Percentiles rank a stretch among this genome's conserved stretches.
Conservation (phyloP, 495 filamentous ascomycete genomes). For the Penicillium arizonense region DNA sequence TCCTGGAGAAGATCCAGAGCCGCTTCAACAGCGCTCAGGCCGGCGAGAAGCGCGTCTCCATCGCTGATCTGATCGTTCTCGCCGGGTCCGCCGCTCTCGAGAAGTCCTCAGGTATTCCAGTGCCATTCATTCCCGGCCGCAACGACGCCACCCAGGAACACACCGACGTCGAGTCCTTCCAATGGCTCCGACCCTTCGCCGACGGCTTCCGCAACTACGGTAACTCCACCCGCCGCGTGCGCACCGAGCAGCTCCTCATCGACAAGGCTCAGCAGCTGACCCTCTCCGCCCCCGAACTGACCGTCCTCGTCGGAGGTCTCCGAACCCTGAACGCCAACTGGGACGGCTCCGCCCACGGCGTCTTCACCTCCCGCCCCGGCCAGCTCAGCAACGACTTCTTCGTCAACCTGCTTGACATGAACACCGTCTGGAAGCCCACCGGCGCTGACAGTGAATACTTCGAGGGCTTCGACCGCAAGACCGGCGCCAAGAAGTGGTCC, state of each 20-base stretch:
- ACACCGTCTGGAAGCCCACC: slow-evolving; percentile 59
- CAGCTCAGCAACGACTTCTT: slow-evolving; percentile 75
- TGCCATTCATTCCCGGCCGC: slow-evolving; percentile 47
- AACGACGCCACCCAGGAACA: slow-evolving; percentile 59
- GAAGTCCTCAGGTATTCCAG: slow-evolving; percentile 37
- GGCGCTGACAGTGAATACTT: slow-evolving; percentile 49
- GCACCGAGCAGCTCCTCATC: slow-evolving; percentile 63
- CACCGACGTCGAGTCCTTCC: slow-evolving; percentile 62
- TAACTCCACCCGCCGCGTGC: slow-evolving; percentile 52
- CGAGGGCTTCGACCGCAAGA: slow-evolving; percentile 64
- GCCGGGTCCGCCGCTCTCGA: slow-evolving; percentile 49
- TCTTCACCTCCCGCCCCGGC: slow-evolving; percentile 62
- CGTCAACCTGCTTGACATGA: slow-evolving; percentile 66
- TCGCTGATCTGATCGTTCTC: slow-evolving; percentile 71
- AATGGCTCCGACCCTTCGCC: slow-evolving; percentile 56
- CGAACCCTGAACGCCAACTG: slow-evolving; percentile 65
- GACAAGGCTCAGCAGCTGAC: slow-evolving; percentile 66
- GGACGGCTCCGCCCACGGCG: slow-evolving; percentile 59
- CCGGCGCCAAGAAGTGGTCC: slow-evolving; percentile 65
- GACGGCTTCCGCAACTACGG: slow-evolving; percentile 79
- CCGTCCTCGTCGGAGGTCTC: slow-evolving; percentile 65
- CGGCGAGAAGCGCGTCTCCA: slow-evolving; percentile 63
- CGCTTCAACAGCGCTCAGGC: slow-evolving; percentile 53
- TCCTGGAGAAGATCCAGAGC: slow-evolving; percentile 59
- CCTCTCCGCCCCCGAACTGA: slow-evolving; percentile 65